Base-by-base conservation (phyloP, 1,284 basidiomycete genomes). In the Phellinidium pouzarii region DNA sequence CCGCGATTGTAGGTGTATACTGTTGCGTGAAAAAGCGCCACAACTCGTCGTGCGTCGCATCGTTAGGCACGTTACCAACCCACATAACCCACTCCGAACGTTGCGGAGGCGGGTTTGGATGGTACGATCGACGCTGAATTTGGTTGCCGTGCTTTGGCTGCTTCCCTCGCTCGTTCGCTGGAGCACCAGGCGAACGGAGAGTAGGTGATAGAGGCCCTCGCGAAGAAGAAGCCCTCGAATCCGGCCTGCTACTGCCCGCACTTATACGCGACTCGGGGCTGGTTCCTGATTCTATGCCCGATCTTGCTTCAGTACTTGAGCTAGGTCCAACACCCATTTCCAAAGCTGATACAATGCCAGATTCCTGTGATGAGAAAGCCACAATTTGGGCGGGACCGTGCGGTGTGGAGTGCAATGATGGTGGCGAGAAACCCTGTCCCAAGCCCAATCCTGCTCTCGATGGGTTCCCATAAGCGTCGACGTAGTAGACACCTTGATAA, bases 41-140 rank as follows among this genome's bases (percentile, higher is more conserved):
- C 2, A 97, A 75, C 66, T 97, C 94, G 61, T 93, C 86, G 56
- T 93, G 81, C 0, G 83, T 85, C 4, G 91, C 84, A 62, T 96
- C 91, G 9, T 77, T 76, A 0, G 91, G 89, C 3, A 94, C 85
- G 61, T 94, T 95, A 8, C 92, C 92, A 14, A 82, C 82, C 95
- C 94, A 97, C 88, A 96, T 91, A 2, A 95, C 94, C 87, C 86
- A 94, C 58, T 94, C 91, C 19, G 90, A 92, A 9, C 91, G 79
- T 46, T 87, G 76, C 5, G 79, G 69, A 11, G 84, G 82, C 1
- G 82, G 78, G 55, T 80, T 82, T 1, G 84, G 82, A 55, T 85
- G 84, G 60, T 82, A 74, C 17, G 64, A 49, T 23, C 64, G 61
- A 14, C 68, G 67, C 11, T 22, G 23, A n/a, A 22, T 37, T 47